Evolutionary conservation across 305 asterid species (phyloP).

Genomic region (Rubia balearica): DNA sequence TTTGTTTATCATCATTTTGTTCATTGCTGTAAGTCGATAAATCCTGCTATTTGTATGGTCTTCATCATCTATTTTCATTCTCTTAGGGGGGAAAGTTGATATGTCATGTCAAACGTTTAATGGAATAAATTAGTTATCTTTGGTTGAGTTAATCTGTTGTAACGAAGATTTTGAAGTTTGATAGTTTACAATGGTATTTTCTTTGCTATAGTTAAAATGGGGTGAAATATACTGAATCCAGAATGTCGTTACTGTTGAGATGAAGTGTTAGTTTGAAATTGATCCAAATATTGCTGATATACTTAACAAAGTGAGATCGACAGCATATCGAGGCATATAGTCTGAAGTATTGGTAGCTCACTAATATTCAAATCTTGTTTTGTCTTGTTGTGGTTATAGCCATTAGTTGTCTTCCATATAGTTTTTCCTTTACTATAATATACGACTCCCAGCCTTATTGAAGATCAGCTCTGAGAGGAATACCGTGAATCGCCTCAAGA

Average conservation of each 20-base stretch:
- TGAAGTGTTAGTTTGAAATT: neutral
- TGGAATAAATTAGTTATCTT: neutral
- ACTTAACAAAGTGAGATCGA: conserved; percentile 6
- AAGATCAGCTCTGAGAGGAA: conserved; percentile 84
- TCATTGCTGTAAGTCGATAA: neutral
- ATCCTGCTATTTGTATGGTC: neutral
- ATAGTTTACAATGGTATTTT: neutral
- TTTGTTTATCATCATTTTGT: neutral
- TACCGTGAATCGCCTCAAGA: conserved; percentile 58
- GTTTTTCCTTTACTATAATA: conserved; percentile 61
- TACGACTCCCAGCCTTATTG: conserved; percentile 91
- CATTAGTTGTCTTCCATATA: conserved; percentile 14
- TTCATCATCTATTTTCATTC: neutral
- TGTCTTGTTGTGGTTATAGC: conserved; percentile 4
- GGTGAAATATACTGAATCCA: neutral
- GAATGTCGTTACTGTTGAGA: neutral
- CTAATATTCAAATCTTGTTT: neutral
- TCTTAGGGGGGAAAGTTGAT: neutral
- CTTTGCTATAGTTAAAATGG: neutral
- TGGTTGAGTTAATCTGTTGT: conserved; percentile 1
- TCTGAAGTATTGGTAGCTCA: neutral
- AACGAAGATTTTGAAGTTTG: neutral
- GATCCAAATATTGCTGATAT: neutral
- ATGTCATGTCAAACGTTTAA: neutral
- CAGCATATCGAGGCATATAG: neutral